Base-by-base conservation (phyloP, 2,329 filamentous ascomycete species). In the Taxawa tesnikishii region DNA sequence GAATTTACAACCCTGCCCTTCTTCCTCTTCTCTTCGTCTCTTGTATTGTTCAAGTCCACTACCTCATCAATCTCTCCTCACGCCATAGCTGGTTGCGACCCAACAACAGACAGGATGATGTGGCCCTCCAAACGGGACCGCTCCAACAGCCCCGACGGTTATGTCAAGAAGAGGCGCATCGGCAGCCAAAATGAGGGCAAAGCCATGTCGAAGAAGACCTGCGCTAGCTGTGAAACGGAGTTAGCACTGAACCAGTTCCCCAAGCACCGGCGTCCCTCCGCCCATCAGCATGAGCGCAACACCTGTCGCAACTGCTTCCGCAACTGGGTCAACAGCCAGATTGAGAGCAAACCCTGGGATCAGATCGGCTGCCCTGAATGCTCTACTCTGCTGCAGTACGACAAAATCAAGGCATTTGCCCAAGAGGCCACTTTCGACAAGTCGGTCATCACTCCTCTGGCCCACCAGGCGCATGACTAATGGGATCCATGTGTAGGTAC, bases 211-310 rank as follows among this genome's bases (percentile, higher is more conserved):
- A 15, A 13, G 14, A 15, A n/a, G 8, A 15, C 23, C n/a, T 41
- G 39, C 33, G 18, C 24, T 11, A 37, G 15, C 31, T 40, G 40
- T 29, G 28, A 33, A 9, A 16, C 23, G 7, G 23, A 15, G 7
- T n/a, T 31, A 6, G 24, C 33, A 13, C 13, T 6, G 4, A 18
- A 32, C 10, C 11, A 18, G 5, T 32, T 39, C 33, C 30, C 34
- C 21, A 28, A 34, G 19, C 19, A 23, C 8, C 19, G 19, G 33
- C 18, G 19, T 21, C 15, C 32, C 17, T 4, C 10, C 30, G 28
- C 15, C 13, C 40, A 38, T 25, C 23, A n/a, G 4, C 43, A 43
- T 23, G n/a, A 15, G 3, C 36, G 31, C 16, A 25, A 39, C 14
- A 38, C 29, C 5, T 45, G 43, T 24, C 14, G 27, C 9, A 13